Base-by-base conservation (phyloP, 2,329 filamentous ascomycete species). In the Parastagonospora nodorum region DNA sequence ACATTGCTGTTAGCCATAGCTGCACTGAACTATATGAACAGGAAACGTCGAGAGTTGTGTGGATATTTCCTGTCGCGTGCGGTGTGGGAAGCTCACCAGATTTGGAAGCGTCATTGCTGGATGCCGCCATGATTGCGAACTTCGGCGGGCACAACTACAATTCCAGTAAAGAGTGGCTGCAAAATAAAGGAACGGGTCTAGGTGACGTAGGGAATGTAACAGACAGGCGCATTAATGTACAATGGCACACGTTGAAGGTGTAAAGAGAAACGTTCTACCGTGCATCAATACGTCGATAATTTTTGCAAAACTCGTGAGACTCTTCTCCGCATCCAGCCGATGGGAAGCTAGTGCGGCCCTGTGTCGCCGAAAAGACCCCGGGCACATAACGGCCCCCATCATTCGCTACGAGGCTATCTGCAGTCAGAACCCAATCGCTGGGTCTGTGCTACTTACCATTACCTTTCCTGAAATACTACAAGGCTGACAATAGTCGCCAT, bases 51-150 rank as follows among this genome's bases (percentile, higher is more conserved):
- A 15, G 8, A 32, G 37, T 11, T 16, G 14, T 5, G 30, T 27
- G 32, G 12, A 11, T 37, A 24, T 30, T 31, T 38, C 27, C n/a
- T 31, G 44, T 19, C 53, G 46, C 45, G 50, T 55, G 45, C 47
- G 51, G 55, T 47, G 36, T 48, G 57, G 55, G 33, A 38, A 55
- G 61, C 71, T 66, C 61, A 74, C 72, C 69, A 63, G 68, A 57
- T 49, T 65, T 71, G 59, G 65, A 67, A 61, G 68, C 71, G 68
- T 74, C 71, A 72, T 72, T 66, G 53, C 55, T 69, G 57, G 49
- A 61, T 43, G 67, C 61, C 57, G 71, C 65, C 71, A 74, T 74
- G 59, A 45, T 58, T 55, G 53, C 55, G 45, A 32, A 50, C 45
- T 38, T 42, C 40, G 39, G 36, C 37, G 44, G 35, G n/a, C n/a